phyloP scores from a whole-genome alignment of 2,329 filamentous ascomycete genomes.

The Didymella lethalis region DNA sequence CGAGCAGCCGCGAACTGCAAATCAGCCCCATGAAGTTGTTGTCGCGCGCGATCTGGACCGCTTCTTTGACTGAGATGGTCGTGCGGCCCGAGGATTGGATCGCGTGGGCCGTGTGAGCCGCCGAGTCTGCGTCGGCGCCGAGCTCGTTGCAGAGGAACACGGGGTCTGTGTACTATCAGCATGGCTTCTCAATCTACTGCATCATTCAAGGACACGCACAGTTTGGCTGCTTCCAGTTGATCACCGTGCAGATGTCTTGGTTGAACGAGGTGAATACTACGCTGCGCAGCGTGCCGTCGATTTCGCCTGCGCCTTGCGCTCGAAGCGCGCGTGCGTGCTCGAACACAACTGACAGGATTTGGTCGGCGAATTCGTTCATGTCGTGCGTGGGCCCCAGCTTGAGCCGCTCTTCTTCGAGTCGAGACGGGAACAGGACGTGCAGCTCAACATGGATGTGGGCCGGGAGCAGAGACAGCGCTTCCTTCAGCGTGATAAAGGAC shows the following conservation, averaged over 20 bases:
- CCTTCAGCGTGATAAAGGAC: constrained; percentile 79
- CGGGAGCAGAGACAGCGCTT: constrained; percentile 78
- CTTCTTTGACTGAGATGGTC: constrained; percentile 90
- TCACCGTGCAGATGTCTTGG: constrained; percentile 83
- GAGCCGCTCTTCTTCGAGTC: constrained; percentile 73
- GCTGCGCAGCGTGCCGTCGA: constrained; percentile 76
- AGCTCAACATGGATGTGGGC: constrained; percentile 85
- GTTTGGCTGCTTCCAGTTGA: constrained; percentile 99
- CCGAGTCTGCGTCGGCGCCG: constrained; percentile 66
- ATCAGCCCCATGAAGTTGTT: constrained; percentile 99
- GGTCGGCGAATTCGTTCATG: constrained; percentile 86
- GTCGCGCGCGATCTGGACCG: constrained; percentile 87
- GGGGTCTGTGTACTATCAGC: constrained; percentile 65
- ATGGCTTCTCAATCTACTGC: background rate
- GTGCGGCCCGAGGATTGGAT: constrained; percentile 71
- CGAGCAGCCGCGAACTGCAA: constrained; percentile 79
- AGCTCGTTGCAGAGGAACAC: constrained; percentile 95
- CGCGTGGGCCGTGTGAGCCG: constrained; percentile 47
- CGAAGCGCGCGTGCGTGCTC: constrained; percentile 81
- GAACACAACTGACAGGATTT: constrained; percentile 84
- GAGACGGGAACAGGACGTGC: constrained; percentile 86
- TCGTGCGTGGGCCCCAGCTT: constrained; percentile 78
- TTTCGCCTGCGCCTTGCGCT: constrained; percentile 61
- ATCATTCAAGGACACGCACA: constrained; percentile 57
- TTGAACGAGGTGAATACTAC: constrained; percentile 97